Evolutionary conservation across 2,329 filamentous ascomycete genomes (phyloP), one percentile per base, ranked within the genome.

Genomic region (Periconia digitata): DNA sequence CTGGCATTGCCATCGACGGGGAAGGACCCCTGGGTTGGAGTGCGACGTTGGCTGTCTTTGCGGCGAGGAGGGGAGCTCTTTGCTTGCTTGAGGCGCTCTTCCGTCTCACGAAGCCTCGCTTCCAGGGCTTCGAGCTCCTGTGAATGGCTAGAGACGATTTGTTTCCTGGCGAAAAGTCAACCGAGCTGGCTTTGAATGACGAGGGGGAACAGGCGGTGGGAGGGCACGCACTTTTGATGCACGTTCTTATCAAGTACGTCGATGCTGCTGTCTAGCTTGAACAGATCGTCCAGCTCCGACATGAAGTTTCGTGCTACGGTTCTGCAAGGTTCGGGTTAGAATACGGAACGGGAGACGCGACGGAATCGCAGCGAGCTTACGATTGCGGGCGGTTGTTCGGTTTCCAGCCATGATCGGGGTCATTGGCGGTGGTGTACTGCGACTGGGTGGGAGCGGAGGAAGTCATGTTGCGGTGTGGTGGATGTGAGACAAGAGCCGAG

Each of bases 251-350:
- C 84, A 15, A 40, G 38, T 53, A 87, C 82, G 64, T 86, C 83
- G 49, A 94, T 72, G 59, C 86, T 86, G 72, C 85, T 87, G 60
- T 94, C 89, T 66, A 96, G 85, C 65, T 88, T 87, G 77, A 96
- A 96, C 60, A 95, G 87, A 69, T 90, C 87, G 77, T 92, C 88
- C 52, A 96, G 79, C 70, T 92, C 89, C 38, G 85, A 79, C 50
- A 90, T 92, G 75, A 96, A 96, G 67, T 87, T 90, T 62, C 85
- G 87, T 45, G 91, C 92, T 73, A 96, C 85, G 52, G 89, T 94
- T 55, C 92, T 96, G 73, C 40, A 48, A 18, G 59, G 66, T 46
- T 69, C 44, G 18, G 41, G 60, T 68, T 52, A 69, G 66, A 21
- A 21, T 20, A 7, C 10, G 32, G 23, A 27, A 18, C 49, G 39